Evolutionary conservation across 2,329 filamentous ascomycete species (phyloP).

Genomic region (Xylaria digitata): DNA sequence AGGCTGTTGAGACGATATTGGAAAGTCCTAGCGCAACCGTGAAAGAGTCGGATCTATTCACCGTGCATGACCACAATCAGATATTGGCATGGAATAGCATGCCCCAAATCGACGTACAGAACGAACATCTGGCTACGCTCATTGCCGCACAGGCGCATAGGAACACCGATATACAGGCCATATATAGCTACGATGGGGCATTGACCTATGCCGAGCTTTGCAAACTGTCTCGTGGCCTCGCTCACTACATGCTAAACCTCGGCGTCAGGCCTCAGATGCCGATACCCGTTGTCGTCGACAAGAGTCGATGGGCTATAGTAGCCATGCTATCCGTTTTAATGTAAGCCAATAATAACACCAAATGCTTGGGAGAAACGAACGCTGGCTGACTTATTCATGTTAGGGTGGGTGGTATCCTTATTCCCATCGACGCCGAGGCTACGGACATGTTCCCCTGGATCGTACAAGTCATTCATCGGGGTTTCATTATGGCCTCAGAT

Average conservation of each 20-base stretch:
- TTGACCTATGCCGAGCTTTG: constrained; percentile 49
- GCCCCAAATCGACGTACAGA: constrained; percentile 54
- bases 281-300: constrained; percentile 75
- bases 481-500: constrained; percentile 59
- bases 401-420: constrained; percentile 61
- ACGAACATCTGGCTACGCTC: constrained; percentile 58
- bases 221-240: constrained; percentile 46
- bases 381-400: constrained; percentile 11
- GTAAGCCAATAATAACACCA: constrained; percentile 61
- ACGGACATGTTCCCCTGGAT: constrained; percentile 56
- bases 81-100: constrained; percentile 65
- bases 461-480: constrained; percentile 57
- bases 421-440: constrained; percentile 61
- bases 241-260: constrained; percentile 46
- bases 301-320: constrained; percentile 75
- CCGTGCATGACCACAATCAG: constrained; percentile 65
- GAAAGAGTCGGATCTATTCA: constrained; percentile 64
- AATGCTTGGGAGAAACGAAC: constrained; percentile 4
- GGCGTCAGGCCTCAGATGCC: constrained; percentile 53
- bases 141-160: constrained; percentile 55
- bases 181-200: constrained; percentile 50
- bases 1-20: constrained; percentile 61
- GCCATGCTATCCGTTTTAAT: constrained; percentile 77
- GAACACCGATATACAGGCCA: constrained; percentile 53
- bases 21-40: constrained; percentile 56